Evolutionary conservation across 2,329 filamentous ascomycete species (phyloP).

Genomic region (Verruconis gallopava): DNA sequence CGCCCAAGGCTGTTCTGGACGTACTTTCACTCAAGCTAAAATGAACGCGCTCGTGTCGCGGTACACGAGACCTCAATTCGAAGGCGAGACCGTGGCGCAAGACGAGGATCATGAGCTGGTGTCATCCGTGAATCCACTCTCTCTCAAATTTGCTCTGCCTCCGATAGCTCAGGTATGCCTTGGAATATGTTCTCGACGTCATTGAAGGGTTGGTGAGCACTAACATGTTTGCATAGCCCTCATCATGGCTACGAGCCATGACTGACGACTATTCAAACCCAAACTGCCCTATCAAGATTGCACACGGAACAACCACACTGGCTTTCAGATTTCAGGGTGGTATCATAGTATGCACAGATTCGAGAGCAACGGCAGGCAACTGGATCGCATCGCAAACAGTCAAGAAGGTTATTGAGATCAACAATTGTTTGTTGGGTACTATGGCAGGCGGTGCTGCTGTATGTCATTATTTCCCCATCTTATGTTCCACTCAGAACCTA

Average conservation of each 20-base stretch:
- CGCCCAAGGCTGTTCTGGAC: no score
- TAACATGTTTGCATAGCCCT: slow-evolving; percentile 46
- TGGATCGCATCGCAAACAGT: slow-evolving; percentile 99
- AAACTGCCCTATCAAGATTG: slow-evolving; percentile 96
- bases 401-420: slow-evolving; percentile 99
- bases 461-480: slow-evolving; percentile 30
- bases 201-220: slow-evolving; percentile 10
- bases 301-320: slow-evolving; percentile 94
- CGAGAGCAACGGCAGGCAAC: slow-evolving; percentile 89
- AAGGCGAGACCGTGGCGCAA: slow-evolving; percentile 59
- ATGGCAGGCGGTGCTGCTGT: slow-evolving; percentile 96
- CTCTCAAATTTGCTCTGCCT: slow-evolving; percentile 88
- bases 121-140: slow-evolving; percentile 61
- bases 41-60: slow-evolving; percentile 93
- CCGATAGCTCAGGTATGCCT: slow-evolving; percentile 80
- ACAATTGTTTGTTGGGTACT: slow-evolving; percentile 82
- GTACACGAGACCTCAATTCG: slow-evolving; percentile 69
- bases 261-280: slow-evolving; percentile 96
- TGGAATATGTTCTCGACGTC: slow-evolving; percentile 13
- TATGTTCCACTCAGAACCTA: no score
- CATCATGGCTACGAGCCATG: slow-evolving; percentile 88
- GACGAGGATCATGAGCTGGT: slow-evolving; percentile 62
- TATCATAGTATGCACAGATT: slow-evolving; percentile 97
- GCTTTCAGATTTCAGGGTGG: slow-evolving; percentile 97
- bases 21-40: no score